Base-by-base conservation (phyloP, 2,329 filamentous ascomycete genomes). In the Fusarium sacchari region DNA sequence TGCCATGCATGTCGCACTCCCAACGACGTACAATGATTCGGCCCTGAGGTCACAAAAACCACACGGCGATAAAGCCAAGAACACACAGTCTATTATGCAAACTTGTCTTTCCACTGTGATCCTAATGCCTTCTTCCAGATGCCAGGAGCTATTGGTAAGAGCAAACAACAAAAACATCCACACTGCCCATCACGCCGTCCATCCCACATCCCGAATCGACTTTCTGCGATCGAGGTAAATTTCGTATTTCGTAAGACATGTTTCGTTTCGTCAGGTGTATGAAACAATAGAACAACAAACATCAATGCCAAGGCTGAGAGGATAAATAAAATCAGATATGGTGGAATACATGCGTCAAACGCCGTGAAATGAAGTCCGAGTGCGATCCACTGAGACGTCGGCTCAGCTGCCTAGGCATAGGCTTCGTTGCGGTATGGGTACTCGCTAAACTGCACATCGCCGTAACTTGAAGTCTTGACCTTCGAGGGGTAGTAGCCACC, bases 201-300 rank as follows among this genome's bases (percentile, higher is more conserved):
- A 77, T 78, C 66, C 76, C 76, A 58, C 71, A 70, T 78, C 74
- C 64, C 72, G 69, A 69, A 71, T 69, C 67, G 71, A 67, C 72
- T 60, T 34, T 74, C 64, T 73, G 70, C 76, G 69, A 60, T 73
- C 75, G 70, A 61, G 63, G 52, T 66, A 77, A 77, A 69, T 74
- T 79, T 75, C 78, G 70, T 78, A 76, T 76, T 79, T 81, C 80
- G 72, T 78, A 81, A 80, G 74, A 79, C 77, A 79, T 74, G 72
- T 81, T 73, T 79, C 76, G 72, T 79, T 78, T 80, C 78, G 72
- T 79, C 50, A 75, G 63, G 76, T 70, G 64, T 69, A 52, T 52
- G 69, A 74, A 78, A 79, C 74, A 74, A 76, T 71, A 73, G 52
- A 67, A 72, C 47, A 73, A 70, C 24, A 64, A 71, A 74, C 57